Evolutionary conservation across 2,329 filamentous ascomycete species (phyloP), one percentile per base, ranked within the genome.

Genomic region (Penicillium crustosum): DNA sequence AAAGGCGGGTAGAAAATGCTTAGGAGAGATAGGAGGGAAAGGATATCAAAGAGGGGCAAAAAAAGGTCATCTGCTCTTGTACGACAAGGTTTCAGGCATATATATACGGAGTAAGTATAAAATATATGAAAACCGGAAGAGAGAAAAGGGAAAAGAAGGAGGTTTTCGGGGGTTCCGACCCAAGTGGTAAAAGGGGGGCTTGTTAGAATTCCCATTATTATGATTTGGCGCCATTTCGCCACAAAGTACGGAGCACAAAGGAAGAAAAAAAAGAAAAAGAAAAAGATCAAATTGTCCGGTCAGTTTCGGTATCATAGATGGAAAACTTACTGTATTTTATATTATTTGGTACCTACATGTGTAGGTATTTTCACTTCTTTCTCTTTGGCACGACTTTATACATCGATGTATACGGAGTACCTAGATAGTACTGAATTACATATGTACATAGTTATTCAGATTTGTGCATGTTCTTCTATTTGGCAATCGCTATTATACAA

Each of bases 171-270:
- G 31, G 5, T 53, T 53, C 41, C 29, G 48, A 48, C 38, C 36
- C 6, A 29, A 41, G 36, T 31, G 49, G 47, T 54, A 59, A 62
- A 58, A 56, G 57, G 43, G 54, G 61, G 57, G 31, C 29, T 49
- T 21, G 42, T 47, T 47, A 53, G 33, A 41, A 52, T 43, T 60
- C 48, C 44, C 43, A 61, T 62, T 52, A 61, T 62, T 52, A 44
- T 62, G 57, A 60, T 66, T 66, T 64, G 60, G 53, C 54, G 50
- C 55, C n/a, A 54, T 66, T 65, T 66, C 60, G 65, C 63, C 65
- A 65, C 63, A 44, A 25, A 21, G 45, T 64, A 27, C 7, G 25
- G 25, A 27, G 36, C 5, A 35, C 33, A 35, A 17, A 35, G 33
- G 15, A 35, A 35, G 13, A 7, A 15, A 15, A 33, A 33, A 33